Percentiles rank a stretch among this genome's conserved stretches.
phyloP scores from a whole-genome alignment of 2,329 filamentous ascomycete genomes.

The Aspergillus costaricaensis region DNA sequence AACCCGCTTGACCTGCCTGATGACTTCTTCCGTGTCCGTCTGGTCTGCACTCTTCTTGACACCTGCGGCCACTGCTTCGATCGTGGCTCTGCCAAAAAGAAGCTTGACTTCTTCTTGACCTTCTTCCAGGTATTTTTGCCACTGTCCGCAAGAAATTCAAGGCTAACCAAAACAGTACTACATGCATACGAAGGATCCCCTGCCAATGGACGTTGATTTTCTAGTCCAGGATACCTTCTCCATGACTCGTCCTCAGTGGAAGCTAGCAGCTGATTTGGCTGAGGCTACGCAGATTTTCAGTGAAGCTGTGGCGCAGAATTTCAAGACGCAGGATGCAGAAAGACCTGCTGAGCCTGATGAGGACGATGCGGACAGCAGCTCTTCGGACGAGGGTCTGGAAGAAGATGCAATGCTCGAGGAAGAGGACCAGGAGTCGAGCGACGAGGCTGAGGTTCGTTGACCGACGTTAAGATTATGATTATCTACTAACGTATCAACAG shows the following conservation, averaged over 20 bases:
- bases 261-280: constrained; percentile 74
- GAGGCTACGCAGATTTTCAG: constrained; percentile 84
- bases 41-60: constrained; percentile 86
- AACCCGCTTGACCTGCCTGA: constrained; percentile 84
- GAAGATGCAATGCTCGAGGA: constrained; percentile 60
- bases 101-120: constrained; percentile 93
- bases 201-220: constrained; percentile 98
- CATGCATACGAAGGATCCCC: constrained; percentile 80
- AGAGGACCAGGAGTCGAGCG: constrained; percentile 56
- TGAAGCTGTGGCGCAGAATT: constrained; percentile 85
- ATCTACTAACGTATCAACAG: constrained; percentile 28
- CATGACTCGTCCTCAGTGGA: constrained; percentile 87
- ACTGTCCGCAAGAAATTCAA: not conserved
- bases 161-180: constrained; percentile 68
- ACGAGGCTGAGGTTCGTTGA: constrained; percentile 37
- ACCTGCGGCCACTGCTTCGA: constrained; percentile 97
- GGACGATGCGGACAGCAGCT: constrained; percentile 68
- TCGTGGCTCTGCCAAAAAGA: constrained; percentile 89
- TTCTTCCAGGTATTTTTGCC: constrained; percentile 75
- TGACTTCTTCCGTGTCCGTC: constrained; percentile 92
- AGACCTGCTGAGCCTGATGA: constrained; percentile 73
- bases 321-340: constrained; percentile 74
- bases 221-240: constrained; percentile 90
- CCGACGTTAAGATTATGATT: no score
- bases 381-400: constrained; percentile 74